These are phyloP conservation scores for Halophytophthora batemanensis DNA, from an alignment of 352 stramenopile species.

Conservation along the genomic window DNA sequence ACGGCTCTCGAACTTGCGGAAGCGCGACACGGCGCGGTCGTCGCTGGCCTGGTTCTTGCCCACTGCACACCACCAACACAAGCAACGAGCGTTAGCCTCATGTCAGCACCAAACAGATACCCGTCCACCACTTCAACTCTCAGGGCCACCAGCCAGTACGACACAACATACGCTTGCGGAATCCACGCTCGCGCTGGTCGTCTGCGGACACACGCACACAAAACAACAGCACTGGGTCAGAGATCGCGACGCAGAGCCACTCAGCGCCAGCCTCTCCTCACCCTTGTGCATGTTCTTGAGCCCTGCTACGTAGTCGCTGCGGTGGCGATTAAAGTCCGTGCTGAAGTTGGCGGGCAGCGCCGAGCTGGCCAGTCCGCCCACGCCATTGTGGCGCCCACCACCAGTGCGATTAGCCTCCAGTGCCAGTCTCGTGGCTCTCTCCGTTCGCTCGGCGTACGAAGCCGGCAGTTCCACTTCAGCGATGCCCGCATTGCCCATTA, in stretches of 20 bases:
- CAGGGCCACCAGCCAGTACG: no score
- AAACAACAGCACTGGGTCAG: not conserved
- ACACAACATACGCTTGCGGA: constrained; percentile 36
- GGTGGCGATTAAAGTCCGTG: constrained; percentile 74
- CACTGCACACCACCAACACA: constrained; percentile 20
- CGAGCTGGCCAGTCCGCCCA: constrained; percentile 41
- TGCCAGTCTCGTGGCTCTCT: constrained; percentile 45
- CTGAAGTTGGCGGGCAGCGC: constrained; percentile 73
- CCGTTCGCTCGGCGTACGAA: constrained; percentile 47
- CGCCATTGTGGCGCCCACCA: constrained; percentile 12
- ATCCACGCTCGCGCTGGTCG: constrained; percentile 65
- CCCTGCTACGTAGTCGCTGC: constrained; percentile 56
- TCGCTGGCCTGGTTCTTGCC: constrained; percentile 66
- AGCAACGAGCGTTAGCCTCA: not conserved
- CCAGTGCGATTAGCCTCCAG: constrained; percentile 23
- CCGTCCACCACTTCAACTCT: no score
- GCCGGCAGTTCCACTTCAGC: constrained; percentile 72
- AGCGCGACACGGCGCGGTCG: constrained; percentile 56
- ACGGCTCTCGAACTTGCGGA: constrained; percentile 73
- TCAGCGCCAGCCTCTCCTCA: constrained; percentile 11
- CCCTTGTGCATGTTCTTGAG: constrained; percentile 69
- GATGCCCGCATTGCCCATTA: constrained; percentile 78
- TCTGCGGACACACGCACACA: constrained; percentile 29
- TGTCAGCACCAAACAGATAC: no score
- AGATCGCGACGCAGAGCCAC: not conserved